Evolutionary conservation across 441 rosid species (phyloP), one percentile per base, ranked within the genome.

Genomic region (Manihot esculenta): DNA sequence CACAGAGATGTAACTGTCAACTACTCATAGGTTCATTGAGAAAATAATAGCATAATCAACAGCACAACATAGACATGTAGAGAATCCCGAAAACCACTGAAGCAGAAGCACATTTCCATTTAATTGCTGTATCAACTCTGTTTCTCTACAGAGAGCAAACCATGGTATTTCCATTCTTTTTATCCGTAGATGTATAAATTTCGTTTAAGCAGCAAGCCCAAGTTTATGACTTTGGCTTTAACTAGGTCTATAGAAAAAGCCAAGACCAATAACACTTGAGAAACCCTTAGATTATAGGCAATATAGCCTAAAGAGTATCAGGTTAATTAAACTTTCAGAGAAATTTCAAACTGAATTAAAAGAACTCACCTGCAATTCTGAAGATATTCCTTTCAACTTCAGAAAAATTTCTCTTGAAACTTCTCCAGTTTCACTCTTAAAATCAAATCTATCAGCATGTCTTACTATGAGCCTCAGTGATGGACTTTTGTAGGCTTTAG

Each of bases 391-490:
- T 71, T 80, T 82, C 73, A 86, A 71, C 73, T 87, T 86, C 67
- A 88, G 62, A 72, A 10, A 26, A 61, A 81, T 61, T 77, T 85
- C 89, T 35, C 72, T 74, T 0, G 83, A 3, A 41, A 72, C 14
- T 69, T 70, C 83, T 63, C 96, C 86, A 23, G 2, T 66, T 30
- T 81, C 79, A 24, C 62, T 72, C 76, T 68, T 72, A 68, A 90
- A 84, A 74, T 87, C 76, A 64, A 74, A 87, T 49, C 86, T 78
- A 70, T 92, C 84, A 0, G 86, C 89, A 60, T 78, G 68, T 72
- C 83, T 71, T 14, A 80, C 80, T 76, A 80, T 86, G 35, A 92
- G 85, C 79, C 77, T 79, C 18, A 87, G 5, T 14, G 77, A 79
- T 35, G 75, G 44, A 69, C 72, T 83, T 30, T 12, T 68, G 75